A percentile compares a stretch with the other conserved stretches of the same genome.
These are phyloP conservation scores for Termitomyces sp. DNA, from an alignment of 768 basidiomycete species.

Conservation along the genomic window DNA sequence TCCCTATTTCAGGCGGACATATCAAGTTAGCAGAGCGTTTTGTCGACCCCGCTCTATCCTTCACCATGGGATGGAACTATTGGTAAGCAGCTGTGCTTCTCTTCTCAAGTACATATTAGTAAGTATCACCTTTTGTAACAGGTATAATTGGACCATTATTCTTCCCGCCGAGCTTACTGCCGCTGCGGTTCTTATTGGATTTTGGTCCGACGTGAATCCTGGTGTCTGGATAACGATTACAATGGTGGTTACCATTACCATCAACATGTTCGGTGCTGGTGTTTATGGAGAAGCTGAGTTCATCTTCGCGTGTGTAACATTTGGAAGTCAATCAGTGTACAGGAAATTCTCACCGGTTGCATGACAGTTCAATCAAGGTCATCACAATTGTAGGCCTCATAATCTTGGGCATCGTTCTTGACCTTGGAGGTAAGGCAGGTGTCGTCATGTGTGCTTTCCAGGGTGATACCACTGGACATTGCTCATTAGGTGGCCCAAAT, in stretches of 20 bases:
- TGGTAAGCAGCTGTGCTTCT: conserved; percentile 22
- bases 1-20: conserved; percentile 77
- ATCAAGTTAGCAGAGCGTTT: conserved; percentile 81
- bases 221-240: conserved; percentile 81
- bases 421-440: conserved; percentile 62
- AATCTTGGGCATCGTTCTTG: conserved; percentile 67
- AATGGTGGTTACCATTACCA: conserved; percentile 68
- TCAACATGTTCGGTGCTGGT: conserved; percentile 74
- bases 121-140: conserved; percentile 6
- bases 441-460: conserved; percentile 5
- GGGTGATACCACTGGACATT: neutral
- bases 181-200: conserved; percentile 72
- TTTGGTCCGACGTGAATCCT: conserved; percentile 61
- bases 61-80: conserved; percentile 51
- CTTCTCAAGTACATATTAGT: neutral
- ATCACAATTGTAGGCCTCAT: conserved; percentile 73
- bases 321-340: conserved; percentile 28
- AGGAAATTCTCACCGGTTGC: conserved; percentile 6
- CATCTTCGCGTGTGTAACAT: conserved; percentile 67
- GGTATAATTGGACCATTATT: conserved; percentile 62
- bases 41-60: conserved; percentile 72
- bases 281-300: conserved; percentile 87
- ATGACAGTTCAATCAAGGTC: conserved; percentile 72
- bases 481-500: conserved; percentile 66
- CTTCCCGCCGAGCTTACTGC: conserved; percentile 73